Percentiles rank a stretch among this genome's conserved stretches.
These are phyloP conservation scores for Plectosphaerella cucumerina DNA, from an alignment of 2,329 filamentous ascomycete species.

Conservation along the genomic window DNA sequence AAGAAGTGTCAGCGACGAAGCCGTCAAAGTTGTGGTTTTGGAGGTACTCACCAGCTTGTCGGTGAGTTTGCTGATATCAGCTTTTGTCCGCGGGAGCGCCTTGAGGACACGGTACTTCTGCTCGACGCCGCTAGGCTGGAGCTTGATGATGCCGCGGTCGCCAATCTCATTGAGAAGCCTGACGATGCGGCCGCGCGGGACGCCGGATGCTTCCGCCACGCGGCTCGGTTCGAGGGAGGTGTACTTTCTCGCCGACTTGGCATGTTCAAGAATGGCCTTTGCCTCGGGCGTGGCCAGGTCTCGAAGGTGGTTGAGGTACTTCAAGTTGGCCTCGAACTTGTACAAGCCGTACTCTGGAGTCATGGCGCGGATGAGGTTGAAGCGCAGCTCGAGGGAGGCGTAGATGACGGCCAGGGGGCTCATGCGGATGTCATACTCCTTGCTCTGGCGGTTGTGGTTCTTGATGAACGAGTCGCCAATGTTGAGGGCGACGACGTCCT, in stretches of 20 bases:
- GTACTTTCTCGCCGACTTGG: slow-evolving; percentile 33
- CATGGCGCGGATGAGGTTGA: slow-evolving; percentile 49
- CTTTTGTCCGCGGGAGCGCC: slow-evolving; percentile 34
- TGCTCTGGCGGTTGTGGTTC: slow-evolving; percentile 38
- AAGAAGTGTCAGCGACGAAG: no score
- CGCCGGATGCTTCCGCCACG: slow-evolving; percentile 21
- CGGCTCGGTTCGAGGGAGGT: slow-evolving; percentile 45
- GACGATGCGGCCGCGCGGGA: slow-evolving; percentile 44
- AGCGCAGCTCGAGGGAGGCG: slow-evolving; percentile 56
- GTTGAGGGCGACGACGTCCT: slow-evolving; percentile 21
- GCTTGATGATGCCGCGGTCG: slow-evolving; percentile 41
- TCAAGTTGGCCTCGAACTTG: slow-evolving; percentile 35
- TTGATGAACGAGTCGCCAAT: slow-evolving; percentile 41
- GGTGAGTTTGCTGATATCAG: slow-evolving; percentile 39
- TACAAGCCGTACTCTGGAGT: slow-evolving; percentile 56
- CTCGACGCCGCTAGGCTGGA: slow-evolving; percentile 47
- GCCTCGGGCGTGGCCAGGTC: slow-evolving; percentile 36
- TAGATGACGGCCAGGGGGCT: slow-evolving; percentile 50
- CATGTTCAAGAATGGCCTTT: slow-evolving; percentile 35
- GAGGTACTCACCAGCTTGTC: slow-evolving; percentile 28
- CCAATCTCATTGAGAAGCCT: slow-evolving; percentile 50
- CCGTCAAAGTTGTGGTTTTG: no score
- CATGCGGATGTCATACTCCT: slow-evolving; percentile 48
- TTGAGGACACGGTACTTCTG: slow-evolving; percentile 49
- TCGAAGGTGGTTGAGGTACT: slow-evolving; percentile 24